Evolutionary conservation across 1,284 basidiomycete species (phyloP), one percentile per base, ranked within the genome.

Genomic region (Ustilago cynodontis): DNA sequence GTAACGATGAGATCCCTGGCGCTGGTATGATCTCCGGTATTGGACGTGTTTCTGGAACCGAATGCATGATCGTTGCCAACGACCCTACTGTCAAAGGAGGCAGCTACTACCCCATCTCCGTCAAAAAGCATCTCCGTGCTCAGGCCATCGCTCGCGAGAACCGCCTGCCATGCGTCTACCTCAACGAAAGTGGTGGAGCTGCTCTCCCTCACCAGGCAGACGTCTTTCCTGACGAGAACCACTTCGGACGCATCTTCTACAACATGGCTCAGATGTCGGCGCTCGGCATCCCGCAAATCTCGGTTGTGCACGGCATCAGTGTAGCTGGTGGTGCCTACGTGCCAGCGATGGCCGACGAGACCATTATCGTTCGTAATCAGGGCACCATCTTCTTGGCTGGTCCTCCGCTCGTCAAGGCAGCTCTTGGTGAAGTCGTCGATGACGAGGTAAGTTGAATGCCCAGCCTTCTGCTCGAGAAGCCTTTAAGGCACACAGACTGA

Each of bases 221-320:
- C 84, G 94, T 91, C 7, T 94, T 94, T 85, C 93, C 93, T 10
- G 94, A 94, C 87, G 92, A 91, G 83, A 92, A 96, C 81, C 94
- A 98, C 86, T 98, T 98, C 84, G 95, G 95, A 10, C 90, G 94
- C 14, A 97, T 98, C 85, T 98, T 98, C 87, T 97, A 95, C 86
- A 97, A 98, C 84, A 97, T 96, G 94, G 94, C 92, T 1, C 93
- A 93, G 87, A 92, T 96, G 92, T 95, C 93, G 55, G 93, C 93
- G 0, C 88, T 93, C 1, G 91, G 92, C 3, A 94, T 97, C 47
- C 94, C 94, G 0, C 94, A 98, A 86, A 92, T 98, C 81, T 92
- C 93, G 29, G 91, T 95, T 20, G 94, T 97, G 3, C 95, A 97
- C 82, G 95, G 95, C 20, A 97, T 97, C 83, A 94, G 92, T 51